Percentiles rank a stretch among this genome's conserved stretches.
phyloP scores from a whole-genome alignment of 495 filamentous ascomycete genomes.

The Sphaerosporella brunnea region DNA sequence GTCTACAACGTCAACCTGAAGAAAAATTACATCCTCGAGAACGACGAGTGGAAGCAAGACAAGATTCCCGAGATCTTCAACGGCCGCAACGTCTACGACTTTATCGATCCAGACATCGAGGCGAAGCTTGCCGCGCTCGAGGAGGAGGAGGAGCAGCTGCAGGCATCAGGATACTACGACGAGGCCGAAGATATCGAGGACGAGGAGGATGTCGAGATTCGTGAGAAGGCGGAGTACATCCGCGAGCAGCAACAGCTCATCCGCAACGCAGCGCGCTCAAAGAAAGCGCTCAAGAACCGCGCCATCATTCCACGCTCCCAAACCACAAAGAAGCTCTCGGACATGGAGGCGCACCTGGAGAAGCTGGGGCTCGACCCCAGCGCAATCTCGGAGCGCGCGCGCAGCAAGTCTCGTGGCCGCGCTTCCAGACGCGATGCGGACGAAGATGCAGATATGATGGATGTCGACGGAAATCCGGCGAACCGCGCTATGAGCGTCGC shows the following conservation, averaged over 20 bases:
- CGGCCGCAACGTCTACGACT: slow-evolving; percentile 93
- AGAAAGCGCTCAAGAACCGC: slow-evolving; percentile 89
- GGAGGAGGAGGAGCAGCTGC: slow-evolving; percentile 80
- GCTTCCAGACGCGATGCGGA: slow-evolving; percentile 34
- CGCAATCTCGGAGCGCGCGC: slow-evolving; percentile 51
- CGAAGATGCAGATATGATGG: slow-evolving; percentile 59
- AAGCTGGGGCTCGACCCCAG: slow-evolving; percentile 68
- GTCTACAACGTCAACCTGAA: slow-evolving; percentile 87
- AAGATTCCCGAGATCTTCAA: slow-evolving; percentile 83
- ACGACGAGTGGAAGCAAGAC: slow-evolving; percentile 87
- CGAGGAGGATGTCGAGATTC: slow-evolving; percentile 65
- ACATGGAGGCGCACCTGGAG: slow-evolving; percentile 70
- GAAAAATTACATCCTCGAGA: slow-evolving; percentile 64
- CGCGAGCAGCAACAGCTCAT: slow-evolving; percentile 78
- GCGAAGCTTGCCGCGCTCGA: slow-evolving; percentile 75
- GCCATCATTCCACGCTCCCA: slow-evolving; percentile 69
- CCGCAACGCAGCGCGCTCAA: slow-evolving; percentile 77
- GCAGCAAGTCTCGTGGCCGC: slow-evolving; percentile 47
- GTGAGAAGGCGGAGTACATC: slow-evolving; percentile 85
- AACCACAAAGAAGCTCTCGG: slow-evolving; percentile 55
- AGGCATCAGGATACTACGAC: slow-evolving; percentile 70
- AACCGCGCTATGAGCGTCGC: slow-evolving; percentile 27
- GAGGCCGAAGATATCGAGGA: slow-evolving; percentile 48
- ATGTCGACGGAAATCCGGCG: slow-evolving; percentile 49
- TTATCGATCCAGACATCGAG: slow-evolving; percentile 91